Percentiles rank a stretch among this genome's conserved stretches.
Conservation (phyloP, 495 filamentous ascomycete genomes). For the Aspergillus panamensis region DNA sequence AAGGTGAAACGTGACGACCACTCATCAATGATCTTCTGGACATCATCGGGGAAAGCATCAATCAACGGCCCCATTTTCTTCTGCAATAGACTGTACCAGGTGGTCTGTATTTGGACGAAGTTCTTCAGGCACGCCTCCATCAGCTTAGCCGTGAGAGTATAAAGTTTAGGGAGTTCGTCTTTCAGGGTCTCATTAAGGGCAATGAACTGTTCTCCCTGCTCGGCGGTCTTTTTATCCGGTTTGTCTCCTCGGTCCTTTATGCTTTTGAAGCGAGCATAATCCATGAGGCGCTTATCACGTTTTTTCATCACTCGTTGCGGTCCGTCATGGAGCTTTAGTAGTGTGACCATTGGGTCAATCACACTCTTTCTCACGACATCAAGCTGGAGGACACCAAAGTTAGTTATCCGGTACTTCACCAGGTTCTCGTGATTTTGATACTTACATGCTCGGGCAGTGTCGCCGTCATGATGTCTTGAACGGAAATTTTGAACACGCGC, state of each 20-base stretch:
- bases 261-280: constrained; percentile 79
- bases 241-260: constrained; percentile 75
- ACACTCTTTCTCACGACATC: constrained; percentile 72
- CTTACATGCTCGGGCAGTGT: constrained; percentile 84
- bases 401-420: background rate
- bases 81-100: constrained; percentile 77
- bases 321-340: constrained; percentile 75
- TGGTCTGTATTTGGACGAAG: constrained; percentile 74
- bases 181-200: constrained; percentile 90
- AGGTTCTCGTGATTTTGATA: constrained; percentile 9
- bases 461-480: constrained; percentile 74
- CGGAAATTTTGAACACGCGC: constrained; percentile 76
- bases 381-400: constrained; percentile 53
- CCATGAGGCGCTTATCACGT: constrained; percentile 80
- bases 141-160: constrained; percentile 68
- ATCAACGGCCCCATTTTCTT: constrained; percentile 74
- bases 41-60: constrained; percentile 61
- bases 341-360: constrained; percentile 78
- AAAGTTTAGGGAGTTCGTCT: constrained; percentile 86
- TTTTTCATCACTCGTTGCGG: constrained; percentile 87
- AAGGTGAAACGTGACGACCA: constrained; percentile 73
- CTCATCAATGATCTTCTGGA: constrained; percentile 62
- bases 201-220: constrained; percentile 79
- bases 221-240: constrained; percentile 73
- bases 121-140: constrained; percentile 75